Percentiles rank a stretch among this genome's conserved stretches.
These are phyloP conservation scores for Colletotrichum sublineola DNA, from an alignment of 2,329 filamentous ascomycete species.

Conservation along the genomic window DNA sequence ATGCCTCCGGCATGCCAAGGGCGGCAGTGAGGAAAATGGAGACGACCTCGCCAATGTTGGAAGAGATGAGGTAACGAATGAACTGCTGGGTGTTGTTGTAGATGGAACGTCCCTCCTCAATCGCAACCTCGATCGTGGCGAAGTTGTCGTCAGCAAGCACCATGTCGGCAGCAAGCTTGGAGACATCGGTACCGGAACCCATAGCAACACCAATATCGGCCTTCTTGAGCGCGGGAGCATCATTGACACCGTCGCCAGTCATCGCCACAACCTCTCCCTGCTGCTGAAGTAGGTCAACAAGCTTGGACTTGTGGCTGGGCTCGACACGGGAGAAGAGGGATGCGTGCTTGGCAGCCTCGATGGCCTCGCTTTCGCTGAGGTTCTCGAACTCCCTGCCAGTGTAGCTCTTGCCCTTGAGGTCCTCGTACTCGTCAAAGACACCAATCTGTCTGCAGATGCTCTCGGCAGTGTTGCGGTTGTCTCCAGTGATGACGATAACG, in stretches of 20 bases:
- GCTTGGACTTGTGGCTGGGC: slow-evolving; percentile 95
- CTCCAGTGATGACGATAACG: slow-evolving; percentile 97
- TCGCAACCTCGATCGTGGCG: slow-evolving; percentile 94
- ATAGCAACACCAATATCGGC: slow-evolving; percentile 99
- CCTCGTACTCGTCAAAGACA: slow-evolving; percentile 85
- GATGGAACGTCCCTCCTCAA: slow-evolving; percentile 97
- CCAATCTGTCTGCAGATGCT: slow-evolving; percentile 98
- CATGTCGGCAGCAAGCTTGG: slow-evolving; percentile 98
- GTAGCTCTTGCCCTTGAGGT: slow-evolving; percentile 91
- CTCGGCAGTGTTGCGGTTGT: slow-evolving; percentile 97
- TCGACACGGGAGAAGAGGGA: slow-evolving; percentile 97
- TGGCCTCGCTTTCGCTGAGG: slow-evolving; percentile 81
- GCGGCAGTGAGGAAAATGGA: slow-evolving; percentile 98
- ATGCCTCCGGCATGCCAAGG: slow-evolving; percentile 95
- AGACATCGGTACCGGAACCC: slow-evolving; percentile 97
- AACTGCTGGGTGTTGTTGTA: slow-evolving; percentile 99
- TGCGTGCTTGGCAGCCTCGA: slow-evolving; percentile 85
- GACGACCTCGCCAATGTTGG: slow-evolving; percentile 98
- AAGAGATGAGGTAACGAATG: slow-evolving; percentile 98
- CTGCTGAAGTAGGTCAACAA: slow-evolving; percentile 95
- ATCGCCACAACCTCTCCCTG: slow-evolving; percentile 96
- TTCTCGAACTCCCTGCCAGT: slow-evolving; percentile 96
- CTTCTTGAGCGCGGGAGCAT: slow-evolving; percentile 97
- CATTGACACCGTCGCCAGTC: slow-evolving; percentile 99
- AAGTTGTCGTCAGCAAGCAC: slow-evolving; percentile 99